Base-by-base conservation (phyloP, 225 moss, liverwort and hornwort species). In the Physcomitrium patens region DNA sequence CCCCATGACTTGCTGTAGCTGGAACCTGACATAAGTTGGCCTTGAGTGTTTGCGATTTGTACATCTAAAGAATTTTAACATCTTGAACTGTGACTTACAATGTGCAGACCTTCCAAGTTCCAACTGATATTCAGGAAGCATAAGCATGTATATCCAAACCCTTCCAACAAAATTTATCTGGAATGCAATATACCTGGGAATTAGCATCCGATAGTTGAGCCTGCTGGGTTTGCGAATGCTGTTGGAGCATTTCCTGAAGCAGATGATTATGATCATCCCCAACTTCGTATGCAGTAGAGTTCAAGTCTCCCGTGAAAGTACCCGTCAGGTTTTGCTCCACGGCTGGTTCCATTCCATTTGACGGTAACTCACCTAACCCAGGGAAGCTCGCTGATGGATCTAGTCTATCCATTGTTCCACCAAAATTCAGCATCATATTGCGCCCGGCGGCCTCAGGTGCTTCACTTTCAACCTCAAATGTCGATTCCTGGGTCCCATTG, bases 211-310 rank as follows among this genome's bases (percentile, higher is more conserved):
- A 47, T 3, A 72, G 44, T 20, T 89, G 89, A 7, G 77, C 83
- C 3, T 79, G 69, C 49, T 85, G 79, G 15, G 70, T 11, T 56
- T 82, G 89, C 12, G 68, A 53, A 19, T 77, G 78, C 51, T 87
- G 87, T 2, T 89, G 84, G 51, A 89, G 75, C 87, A 93, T 86
- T 17, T 93, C 93, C 31, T 91, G 91, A 69, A 91, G 57, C 13
- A 89, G 77, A 18, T 89, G 86, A 26, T 79, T 87, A 0, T 89
- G 87, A 73, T 93, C 95, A 28, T 90, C 91, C 1, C 71, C 81
- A 24, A 79, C 76, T 13, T 84, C 87, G 17, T 81, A 84, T 1
- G 82, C 71, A 2, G 82, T 82, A 0, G 88, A 72, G 60, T 88
- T 88, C 63, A 88, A 68, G 9, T 88, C 88, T 3, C 76, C 82